Evolutionary conservation across 495 filamentous ascomycete species (phyloP).

Genomic region (Pyrenopolyporus hunteri): DNA sequence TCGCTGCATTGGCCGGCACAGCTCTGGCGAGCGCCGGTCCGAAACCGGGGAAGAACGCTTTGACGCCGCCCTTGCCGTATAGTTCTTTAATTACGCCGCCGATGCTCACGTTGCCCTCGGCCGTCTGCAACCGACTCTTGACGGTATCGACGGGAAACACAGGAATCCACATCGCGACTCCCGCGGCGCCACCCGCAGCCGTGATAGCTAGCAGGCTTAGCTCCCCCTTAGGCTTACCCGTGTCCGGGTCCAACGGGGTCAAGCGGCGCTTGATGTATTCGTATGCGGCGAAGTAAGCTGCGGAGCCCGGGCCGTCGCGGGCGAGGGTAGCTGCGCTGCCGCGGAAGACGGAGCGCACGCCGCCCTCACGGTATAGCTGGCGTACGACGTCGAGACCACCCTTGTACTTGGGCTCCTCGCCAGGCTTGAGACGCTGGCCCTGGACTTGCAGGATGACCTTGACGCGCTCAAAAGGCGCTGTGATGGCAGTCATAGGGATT

Average conservation of each 20-base stretch:
- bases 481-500: constrained; percentile 97
- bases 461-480: constrained; percentile 96
- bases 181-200: constrained; percentile 84
- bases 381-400: constrained; percentile 92
- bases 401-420: constrained; percentile 90
- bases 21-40: constrained; percentile 91
- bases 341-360: constrained; percentile 87
- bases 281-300: constrained; percentile 97
- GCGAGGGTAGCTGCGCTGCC: constrained; percentile 90
- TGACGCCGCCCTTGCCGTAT: constrained; percentile 78
- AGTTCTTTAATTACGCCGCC: constrained; percentile 77
- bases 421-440: constrained; percentile 86
- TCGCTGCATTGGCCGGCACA: constrained; percentile 89
- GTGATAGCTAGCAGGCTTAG: constrained; percentile 84
- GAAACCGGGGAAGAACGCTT: constrained; percentile 97
- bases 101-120: constrained; percentile 84
- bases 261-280: constrained; percentile 88
- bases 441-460: constrained; percentile 99
- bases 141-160: constrained; percentile 98
- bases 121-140: constrained; percentile 92
- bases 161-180: constrained; percentile 98
- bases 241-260: constrained; percentile 81
- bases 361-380: constrained; percentile 91
- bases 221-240: constrained; percentile 71
- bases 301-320: constrained; percentile 88